Base-by-base conservation (phyloP, 2,329 filamentous ascomycete genomes). In the Colletotrichum lentis region DNA sequence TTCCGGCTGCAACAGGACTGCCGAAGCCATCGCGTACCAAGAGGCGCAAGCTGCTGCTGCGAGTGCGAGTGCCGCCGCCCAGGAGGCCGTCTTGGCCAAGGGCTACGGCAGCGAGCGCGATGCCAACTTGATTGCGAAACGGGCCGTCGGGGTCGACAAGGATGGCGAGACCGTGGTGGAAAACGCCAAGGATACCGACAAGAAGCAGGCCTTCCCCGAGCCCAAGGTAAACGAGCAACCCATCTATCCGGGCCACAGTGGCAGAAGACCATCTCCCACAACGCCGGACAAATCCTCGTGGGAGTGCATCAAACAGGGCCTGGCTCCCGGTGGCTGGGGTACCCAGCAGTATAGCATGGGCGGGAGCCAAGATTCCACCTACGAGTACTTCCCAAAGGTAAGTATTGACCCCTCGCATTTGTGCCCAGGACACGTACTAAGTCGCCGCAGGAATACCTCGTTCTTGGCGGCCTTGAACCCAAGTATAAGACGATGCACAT, bases 401-500 rank as follows among this genome's bases (percentile, higher is more conserved):
- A 56, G 47, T 22, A 1, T 8, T 8, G 7, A 35, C 31, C 8
- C 39, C 7, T 7, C 6, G 2, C 8, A 43, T 24, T 12, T 31
- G 18, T n/a, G 10, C 1, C 46, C 3, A 5, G 18, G 35, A 20
- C 14, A 10, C 5, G 22, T 10, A 16, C 74, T 77, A 64, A 78
- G 59, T 11, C 2, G 44, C 10, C 88, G 75, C 82, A 94, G 80
- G 74, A 81, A 74, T 91, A 90, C 74, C 80, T 96, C 14, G 85
- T 97, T 5, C 85, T 97, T 2, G 92, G 92, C 65, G 94, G 93
- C 0, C 83, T 89, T 1, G 87, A 90, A 70, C 80, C 84, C 37
- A 91, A 93, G 75, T 96, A 96, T 77, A 83, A 85, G 69, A 85
- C 84, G 22, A 86, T 97, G 79, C 93, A 96, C 75, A 83, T 90